phyloP scores from a whole-genome alignment of 371 early-diverging fungal species.

The Mortierella sp. region DNA sequence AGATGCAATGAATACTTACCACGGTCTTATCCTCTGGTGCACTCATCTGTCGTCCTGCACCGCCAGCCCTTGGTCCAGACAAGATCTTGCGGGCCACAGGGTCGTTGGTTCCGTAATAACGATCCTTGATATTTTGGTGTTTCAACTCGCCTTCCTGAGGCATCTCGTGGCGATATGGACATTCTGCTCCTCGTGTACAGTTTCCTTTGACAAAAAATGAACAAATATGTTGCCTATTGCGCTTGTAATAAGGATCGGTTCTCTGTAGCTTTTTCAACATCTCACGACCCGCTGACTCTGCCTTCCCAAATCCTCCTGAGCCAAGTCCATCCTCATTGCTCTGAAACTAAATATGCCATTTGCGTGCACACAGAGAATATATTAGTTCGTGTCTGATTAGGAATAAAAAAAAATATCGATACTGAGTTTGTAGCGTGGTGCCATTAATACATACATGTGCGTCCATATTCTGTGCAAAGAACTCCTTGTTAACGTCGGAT shows the following conservation, averaged over 20 bases:
- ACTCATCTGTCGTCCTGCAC: conserved; percentile 52
- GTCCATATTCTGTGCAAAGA: conserved; percentile 88
- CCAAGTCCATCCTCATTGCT: conserved; percentile 67
- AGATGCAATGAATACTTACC: conserved; percentile 55
- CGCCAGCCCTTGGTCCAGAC: conserved; percentile 62
- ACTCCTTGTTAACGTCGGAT: conserved; percentile 91
- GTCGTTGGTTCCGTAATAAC: conserved; percentile 94
- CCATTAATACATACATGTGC: conserved; percentile 66
- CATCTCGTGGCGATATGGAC: conserved; percentile 94
- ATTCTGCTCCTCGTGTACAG: conserved; percentile 92
- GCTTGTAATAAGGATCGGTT: conserved; percentile 92
- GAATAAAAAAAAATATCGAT: neutral
- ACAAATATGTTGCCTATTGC: conserved; percentile 93
- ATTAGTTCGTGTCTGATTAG: neutral
- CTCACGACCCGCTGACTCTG: conserved; percentile 85
- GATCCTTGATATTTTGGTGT: conserved; percentile 92
- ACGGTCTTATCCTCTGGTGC: conserved; percentile 80
- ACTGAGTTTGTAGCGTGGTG: neutral
- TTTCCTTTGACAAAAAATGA: conserved; percentile 95
- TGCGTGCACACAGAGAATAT: neutral
- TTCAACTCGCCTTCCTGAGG: conserved; percentile 86
- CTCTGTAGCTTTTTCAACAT: conserved; percentile 85
- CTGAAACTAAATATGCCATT: conserved; percentile 13
- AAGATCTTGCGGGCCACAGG: conserved; percentile 93
- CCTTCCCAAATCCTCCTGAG: conserved; percentile 78